Conservation (phyloP, 164 flowering plant genomes). For the Aristolochia fimbriata region DNA sequence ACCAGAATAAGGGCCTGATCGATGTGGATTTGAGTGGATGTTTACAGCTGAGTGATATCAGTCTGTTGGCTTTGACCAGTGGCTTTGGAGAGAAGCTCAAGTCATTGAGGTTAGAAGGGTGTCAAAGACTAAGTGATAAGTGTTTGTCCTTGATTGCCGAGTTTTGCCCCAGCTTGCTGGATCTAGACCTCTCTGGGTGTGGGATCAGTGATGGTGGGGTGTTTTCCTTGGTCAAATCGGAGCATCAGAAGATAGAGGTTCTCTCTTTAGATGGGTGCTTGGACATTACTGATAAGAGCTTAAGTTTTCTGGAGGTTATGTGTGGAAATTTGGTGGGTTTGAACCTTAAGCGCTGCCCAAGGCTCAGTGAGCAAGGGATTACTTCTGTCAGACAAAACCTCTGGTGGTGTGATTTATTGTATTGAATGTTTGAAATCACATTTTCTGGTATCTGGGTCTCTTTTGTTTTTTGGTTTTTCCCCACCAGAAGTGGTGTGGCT, state of each 20-base stretch:
- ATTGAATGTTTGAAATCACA: neutral
- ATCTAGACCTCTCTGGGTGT: conserved; percentile 30
- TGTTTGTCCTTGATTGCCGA: conserved; percentile 27
- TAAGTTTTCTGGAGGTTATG: conserved; percentile 19
- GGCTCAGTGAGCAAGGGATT: conserved; percentile 19
- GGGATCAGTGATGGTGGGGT: conserved; percentile 31
- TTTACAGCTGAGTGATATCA: conserved; percentile 21
- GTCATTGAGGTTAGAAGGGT: conserved; percentile 21
- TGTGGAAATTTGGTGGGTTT: conserved; percentile 26
- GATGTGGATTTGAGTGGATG: conserved; percentile 31
- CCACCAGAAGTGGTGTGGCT: too few relatives aligned
- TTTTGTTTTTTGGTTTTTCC: neutral
- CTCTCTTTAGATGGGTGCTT: conserved; percentile 29
- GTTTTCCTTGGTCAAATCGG: conserved; percentile 15
- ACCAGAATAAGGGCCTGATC: conserved; percentile 7
- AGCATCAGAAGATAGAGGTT: conserved; percentile 24
- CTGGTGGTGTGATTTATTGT: conserved; percentile 28
- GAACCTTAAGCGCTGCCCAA: conserved; percentile 28
- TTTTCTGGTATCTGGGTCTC: neutral
- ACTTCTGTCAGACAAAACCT: conserved; percentile 20
- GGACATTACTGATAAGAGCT: conserved; percentile 23
- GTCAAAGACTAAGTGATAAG: conserved; percentile 15
- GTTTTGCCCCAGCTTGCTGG: conserved; percentile 21
- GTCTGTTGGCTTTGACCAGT: conserved; percentile 15
- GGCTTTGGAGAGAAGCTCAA: conserved; percentile 22